Evolutionary conservation across 1,139 yeast species (phyloP), one percentile per base, ranked within the genome.

Genomic region (Kodamaea ohmeri): DNA sequence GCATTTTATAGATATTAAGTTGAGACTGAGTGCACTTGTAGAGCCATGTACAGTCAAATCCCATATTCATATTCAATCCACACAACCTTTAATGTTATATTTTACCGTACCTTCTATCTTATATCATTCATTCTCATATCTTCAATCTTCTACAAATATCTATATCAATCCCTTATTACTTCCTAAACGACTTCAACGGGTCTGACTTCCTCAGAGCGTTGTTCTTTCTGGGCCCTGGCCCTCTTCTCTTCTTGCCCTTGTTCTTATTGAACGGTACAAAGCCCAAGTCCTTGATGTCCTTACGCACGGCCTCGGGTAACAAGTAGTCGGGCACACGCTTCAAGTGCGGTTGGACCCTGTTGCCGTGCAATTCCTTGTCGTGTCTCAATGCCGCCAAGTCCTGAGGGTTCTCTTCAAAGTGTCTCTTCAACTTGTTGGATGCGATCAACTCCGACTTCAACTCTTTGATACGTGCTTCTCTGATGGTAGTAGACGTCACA

Each of bases 371-470:
- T 50, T 86, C 96, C 53, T 82, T 85, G 58, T 92, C 98, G 56
- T 92, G 98, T 58, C 97, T 83, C 58, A 92, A 76, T 38, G 84
- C 80, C 11, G 80, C 80, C 54, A 92, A 73, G 62, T 94, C 98
- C 55, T 88, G 95, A n/a, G 98, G 98, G 58, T 92, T 92, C 56
- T 92, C 98, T 62, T 92, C 97, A 56, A 94, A 94, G 64, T 89
- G 95, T 54, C 97, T 78, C 62, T 89, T 89, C 56, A 94, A 75
- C 55, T 88, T 89, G 47, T 89, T 97, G 48, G 95, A 85, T 32
- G 90, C 80, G 45, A 94, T 69, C 58, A 94, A 72, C 61, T 94
- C 98, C 52, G 83, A 78, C 58, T 86, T 85, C 58, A 94, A 74
- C 60, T 94, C 99, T 57, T 81, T 85, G 40, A 90, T 78, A 54